phyloP scores from a whole-genome alignment of 139 green algal species.

The Microglena sp. region DNA sequence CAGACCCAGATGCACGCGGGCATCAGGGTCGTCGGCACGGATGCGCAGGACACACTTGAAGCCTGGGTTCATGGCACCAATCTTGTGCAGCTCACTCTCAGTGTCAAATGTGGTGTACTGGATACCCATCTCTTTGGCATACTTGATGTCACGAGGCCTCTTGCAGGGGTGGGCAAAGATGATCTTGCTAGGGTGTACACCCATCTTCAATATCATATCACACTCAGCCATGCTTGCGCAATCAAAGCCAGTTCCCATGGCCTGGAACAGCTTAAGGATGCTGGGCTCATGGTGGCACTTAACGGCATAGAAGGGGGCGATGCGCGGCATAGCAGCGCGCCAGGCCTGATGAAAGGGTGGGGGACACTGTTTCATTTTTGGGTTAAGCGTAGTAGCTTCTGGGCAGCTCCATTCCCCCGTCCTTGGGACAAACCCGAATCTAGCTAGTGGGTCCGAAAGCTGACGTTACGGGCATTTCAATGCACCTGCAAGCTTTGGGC shows the following conservation, averaged over 20 bases:
- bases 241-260: slow-evolving; percentile 85
- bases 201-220: slow-evolving; percentile 40
- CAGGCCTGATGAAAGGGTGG: no score
- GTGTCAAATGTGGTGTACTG: slow-evolving; percentile 74
- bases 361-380: no score
- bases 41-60: slow-evolving; percentile 67
- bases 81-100: slow-evolving; percentile 81
- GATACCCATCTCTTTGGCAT: slow-evolving; percentile 20
- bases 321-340: slow-evolving; percentile 54
- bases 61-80: slow-evolving; percentile 46
- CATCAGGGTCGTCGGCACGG: slow-evolving; percentile 64
- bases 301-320: slow-evolving; percentile 80
- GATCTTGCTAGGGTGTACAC: slow-evolving; percentile 55
- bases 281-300: slow-evolving; percentile 80
- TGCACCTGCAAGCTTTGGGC: no score
- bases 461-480: no score
- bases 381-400: no score
- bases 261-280: slow-evolving; percentile 40
- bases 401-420: no score
- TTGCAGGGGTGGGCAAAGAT: slow-evolving; percentile 93
- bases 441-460: no score
- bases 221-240: slow-evolving; percentile 77
- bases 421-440: no score
- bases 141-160: slow-evolving; percentile 59
- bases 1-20: slow-evolving; percentile 22